A percentile compares a stretch with the other conserved stretches of the same genome.
Conservation (phyloP, 1,139 yeast genomes). For the Geotrichum candidum region DNA sequence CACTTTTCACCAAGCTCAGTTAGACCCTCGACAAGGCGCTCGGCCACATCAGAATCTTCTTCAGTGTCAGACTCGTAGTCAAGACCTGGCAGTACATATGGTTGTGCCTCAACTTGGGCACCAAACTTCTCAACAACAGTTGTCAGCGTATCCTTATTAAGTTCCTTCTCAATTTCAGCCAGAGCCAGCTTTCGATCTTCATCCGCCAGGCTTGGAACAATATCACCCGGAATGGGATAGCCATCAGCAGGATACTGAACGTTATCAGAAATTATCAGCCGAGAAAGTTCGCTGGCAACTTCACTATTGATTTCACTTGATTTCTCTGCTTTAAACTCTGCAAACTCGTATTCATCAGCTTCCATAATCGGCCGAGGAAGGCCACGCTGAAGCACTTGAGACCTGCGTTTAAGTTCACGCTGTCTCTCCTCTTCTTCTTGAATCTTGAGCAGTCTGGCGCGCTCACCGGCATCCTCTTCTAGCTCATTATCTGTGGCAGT, state of each 20-base stretch:
- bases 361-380: conserved; percentile 37
- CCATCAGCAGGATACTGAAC: conserved; percentile 34
- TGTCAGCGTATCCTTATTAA: conserved; percentile 11
- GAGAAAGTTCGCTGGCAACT: conserved; percentile 38
- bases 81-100: conserved; percentile 13
- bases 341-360: conserved; percentile 21
- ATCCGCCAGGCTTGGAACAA: conserved; percentile 26
- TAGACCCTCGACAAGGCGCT: conserved; percentile 21
- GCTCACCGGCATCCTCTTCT: conserved; percentile 38
- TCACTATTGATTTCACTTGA: not conserved
- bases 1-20: conserved; percentile 31
- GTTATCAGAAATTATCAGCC: conserved; percentile 47
- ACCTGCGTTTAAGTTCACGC: conserved; percentile 36
- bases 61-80: conserved; percentile 13
- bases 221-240: conserved; percentile 1
- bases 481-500: conserved; percentile 13
- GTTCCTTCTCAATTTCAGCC: conserved; percentile 35
- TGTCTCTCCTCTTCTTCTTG: conserved; percentile 27
- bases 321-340: conserved; percentile 10
- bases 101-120: conserved; percentile 18
- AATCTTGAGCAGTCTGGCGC: conserved; percentile 27
- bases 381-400: conserved; percentile 47
- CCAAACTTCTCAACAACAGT: conserved; percentile 12
- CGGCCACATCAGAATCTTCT: conserved; percentile 15
- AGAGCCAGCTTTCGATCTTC: conserved; percentile 35